Conservation (phyloP, 176 grass and related monocot genomes). For the Melocanna baccifera region DNA sequence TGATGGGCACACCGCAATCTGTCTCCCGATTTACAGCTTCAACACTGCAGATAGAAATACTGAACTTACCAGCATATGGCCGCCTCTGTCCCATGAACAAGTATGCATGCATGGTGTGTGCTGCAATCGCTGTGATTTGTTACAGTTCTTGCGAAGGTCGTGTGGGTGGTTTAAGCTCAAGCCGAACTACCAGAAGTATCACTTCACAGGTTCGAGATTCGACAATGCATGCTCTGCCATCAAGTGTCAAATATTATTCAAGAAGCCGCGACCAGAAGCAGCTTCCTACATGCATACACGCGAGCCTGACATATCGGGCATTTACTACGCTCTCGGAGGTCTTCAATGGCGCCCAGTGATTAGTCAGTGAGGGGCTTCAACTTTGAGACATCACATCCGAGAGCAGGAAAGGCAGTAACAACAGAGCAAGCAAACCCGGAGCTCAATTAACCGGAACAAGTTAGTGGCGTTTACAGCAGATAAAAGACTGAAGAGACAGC, state of each 20-base stretch:
- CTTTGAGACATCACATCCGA: slow-evolving; percentile 46
- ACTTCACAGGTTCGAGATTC: background rate
- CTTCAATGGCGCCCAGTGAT: slow-evolving; percentile 25
- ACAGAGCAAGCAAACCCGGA: background rate
- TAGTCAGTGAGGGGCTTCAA: slow-evolving; percentile 31
- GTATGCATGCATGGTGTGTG: background rate
- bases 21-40: background rate
- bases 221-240: slow-evolving; percentile 1
- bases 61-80: background rate
- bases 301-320: slow-evolving; percentile 26
- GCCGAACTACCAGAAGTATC: background rate
- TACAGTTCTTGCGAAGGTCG: background rate
- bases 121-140: background rate
- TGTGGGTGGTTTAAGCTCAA: background rate
- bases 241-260: background rate
- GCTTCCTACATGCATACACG: background rate
- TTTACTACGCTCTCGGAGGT: slow-evolving; percentile 16
- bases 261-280: background rate
- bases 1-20: slow-evolving; percentile 19
- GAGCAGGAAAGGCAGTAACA: slow-evolving; percentile 2
- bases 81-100: background rate
- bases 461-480: background rate
- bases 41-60: background rate
- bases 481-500: background rate
- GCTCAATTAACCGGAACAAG: background rate